Base-by-base conservation (phyloP, 306 rosid species). In the Gleditsia sinensis region DNA sequence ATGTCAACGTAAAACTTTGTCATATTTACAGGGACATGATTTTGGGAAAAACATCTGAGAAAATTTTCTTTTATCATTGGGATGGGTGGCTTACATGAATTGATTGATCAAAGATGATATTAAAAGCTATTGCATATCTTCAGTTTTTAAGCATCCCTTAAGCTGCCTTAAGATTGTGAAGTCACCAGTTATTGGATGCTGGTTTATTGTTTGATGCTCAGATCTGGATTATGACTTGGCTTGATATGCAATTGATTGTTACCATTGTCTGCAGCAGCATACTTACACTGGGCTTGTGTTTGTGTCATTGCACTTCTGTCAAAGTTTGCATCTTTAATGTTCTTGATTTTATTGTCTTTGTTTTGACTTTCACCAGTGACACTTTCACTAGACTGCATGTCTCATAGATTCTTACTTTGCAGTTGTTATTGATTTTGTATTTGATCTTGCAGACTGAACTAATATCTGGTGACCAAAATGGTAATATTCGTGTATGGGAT, bases 401-500 rank as follows among this genome's bases (percentile, higher is more conserved):
- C 36, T 20, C 48, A 42, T 60, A 34, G 70, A 48, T 23, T 71
- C 27, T 74, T 69, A 49, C 32, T 69, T 46, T 67, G 49, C 7
- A 24, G 59, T 59, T 81, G 60, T 85, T 56, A 75, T 56, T 61
- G 7, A 37, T 59, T 75, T 56, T 69, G 10, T 28, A 23, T 71
- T 66, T 76, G 56, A 53, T 85, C 72, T 79, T 59, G 78, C 91
- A 92, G 99, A 95, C 95, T 63, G 99, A 95, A 83, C 91, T 95
- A 39, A 92, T 95, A 83, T 95, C 99, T 32, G 99, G 98, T 57
- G 99, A 95, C 86, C 98, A 95, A 82, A 95, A 95, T 82, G 98
- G 99, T 68, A 95, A 95, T 51, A 95, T 95, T 56, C 97, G 98
- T 68, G 99, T 95, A 66, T 95, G 99, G 99, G 99, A 95, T 81